These are phyloP conservation scores for Mallotus repandus DNA, from an alignment of 441 rosid species.

Conservation along the genomic window DNA sequence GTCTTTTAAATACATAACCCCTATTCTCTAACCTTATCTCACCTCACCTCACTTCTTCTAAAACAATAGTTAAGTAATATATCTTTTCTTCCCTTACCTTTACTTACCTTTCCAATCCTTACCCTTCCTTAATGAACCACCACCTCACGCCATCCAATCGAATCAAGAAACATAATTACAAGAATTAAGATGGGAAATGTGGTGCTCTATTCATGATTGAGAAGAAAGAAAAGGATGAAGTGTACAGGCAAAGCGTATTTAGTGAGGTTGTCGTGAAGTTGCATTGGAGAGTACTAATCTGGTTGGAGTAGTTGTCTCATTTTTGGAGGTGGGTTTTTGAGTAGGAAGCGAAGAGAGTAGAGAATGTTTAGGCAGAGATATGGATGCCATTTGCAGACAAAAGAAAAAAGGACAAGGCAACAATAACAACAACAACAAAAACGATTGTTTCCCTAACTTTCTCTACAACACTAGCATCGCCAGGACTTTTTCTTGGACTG, in stretches of 20 bases:
- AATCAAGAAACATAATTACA: neutral
- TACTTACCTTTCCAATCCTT: too few species aligned
- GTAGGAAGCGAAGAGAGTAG: slow-evolving; percentile 40
- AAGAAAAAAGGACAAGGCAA: neutral
- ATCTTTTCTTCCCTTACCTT: too few species aligned
- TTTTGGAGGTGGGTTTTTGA: slow-evolving; percentile 34
- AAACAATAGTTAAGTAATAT: too few species aligned
- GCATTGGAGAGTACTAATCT: slow-evolving; percentile 50
- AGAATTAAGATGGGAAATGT: neutral
- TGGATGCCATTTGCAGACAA: slow-evolving; percentile 44
- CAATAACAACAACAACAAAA: neutral
- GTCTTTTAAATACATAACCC: too few species aligned
- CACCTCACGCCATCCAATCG: too few species aligned
- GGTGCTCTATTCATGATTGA: neutral
- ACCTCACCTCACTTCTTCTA: too few species aligned
- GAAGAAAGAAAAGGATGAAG: neutral
- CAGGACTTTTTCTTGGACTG: slow-evolving; percentile 51
- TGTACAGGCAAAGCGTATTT: slow-evolving; percentile 39
- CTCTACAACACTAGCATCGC: slow-evolving; percentile 43
- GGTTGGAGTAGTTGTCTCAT: slow-evolving; percentile 21
- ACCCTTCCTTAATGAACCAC: too few species aligned
- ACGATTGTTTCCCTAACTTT: slow-evolving; percentile 42
- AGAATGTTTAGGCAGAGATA: slow-evolving; percentile 44
- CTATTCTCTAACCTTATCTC: too few species aligned
- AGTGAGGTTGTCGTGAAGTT: slow-evolving; percentile 38